Conservation (phyloP, 2,329 filamentous ascomycete genomes). For the Aureobasidium melanogenum region DNA sequence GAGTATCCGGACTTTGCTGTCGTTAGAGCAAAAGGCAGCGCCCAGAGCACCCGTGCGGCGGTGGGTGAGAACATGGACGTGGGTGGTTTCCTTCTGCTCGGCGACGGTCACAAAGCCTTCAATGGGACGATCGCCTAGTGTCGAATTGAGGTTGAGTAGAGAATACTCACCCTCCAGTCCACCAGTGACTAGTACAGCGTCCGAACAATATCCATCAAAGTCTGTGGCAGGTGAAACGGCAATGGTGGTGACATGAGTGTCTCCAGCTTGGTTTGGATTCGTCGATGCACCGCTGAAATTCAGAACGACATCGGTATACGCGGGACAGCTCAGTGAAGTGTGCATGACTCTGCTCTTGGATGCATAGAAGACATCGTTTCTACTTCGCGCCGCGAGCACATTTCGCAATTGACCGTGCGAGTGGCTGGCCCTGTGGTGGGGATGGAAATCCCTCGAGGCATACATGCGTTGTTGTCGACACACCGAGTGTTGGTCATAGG, state of each 20-base stretch:
- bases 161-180: constrained; percentile 51
- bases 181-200: constrained; percentile 45
- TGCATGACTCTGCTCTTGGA: constrained; percentile 39
- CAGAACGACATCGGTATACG: constrained; percentile 34
- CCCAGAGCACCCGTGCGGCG: constrained; percentile 39
- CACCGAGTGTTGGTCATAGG: background rate
- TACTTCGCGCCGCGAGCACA: constrained; percentile 44
- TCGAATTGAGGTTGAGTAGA: constrained; percentile 34
- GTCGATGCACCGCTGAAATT: constrained; percentile 36
- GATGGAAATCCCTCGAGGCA: constrained; percentile 23
- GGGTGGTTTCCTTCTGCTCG: constrained; percentile 48
- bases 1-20: constrained; percentile 44
- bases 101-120: constrained; percentile 42
- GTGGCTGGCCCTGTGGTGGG: constrained; percentile 40
- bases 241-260: constrained; percentile 45
- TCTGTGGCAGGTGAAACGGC: constrained; percentile 27
- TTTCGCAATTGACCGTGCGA: constrained; percentile 54
- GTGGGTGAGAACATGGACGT: constrained; percentile 44
- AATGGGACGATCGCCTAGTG: constrained; percentile 24
- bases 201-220: constrained; percentile 19
- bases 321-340: constrained; percentile 39
- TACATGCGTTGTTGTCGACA: constrained; percentile 18
- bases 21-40: constrained; percentile 51
- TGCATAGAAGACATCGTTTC: constrained; percentile 48
- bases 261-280: constrained; percentile 27